Percentiles rank a stretch among this genome's conserved stretches.
Evolutionary conservation across 441 rosid species (phyloP).

Genomic region (Erodium trifolium): DNA sequence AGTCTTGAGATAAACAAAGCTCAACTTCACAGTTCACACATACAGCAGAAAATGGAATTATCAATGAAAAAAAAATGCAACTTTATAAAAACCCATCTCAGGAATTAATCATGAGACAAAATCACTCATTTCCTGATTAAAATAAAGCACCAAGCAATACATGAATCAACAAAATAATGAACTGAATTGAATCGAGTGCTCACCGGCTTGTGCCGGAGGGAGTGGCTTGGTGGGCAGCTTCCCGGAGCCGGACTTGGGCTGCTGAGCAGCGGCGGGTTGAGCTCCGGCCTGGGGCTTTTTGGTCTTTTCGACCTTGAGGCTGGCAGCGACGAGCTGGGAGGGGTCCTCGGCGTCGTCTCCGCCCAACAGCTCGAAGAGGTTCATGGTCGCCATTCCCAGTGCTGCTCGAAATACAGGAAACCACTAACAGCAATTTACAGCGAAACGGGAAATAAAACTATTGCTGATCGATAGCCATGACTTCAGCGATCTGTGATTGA

Average conservation of each 20-base stretch:
- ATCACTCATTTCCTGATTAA: too few species aligned
- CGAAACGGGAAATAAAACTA: conserved; percentile 21
- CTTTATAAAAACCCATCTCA: neutral
- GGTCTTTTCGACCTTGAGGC: conserved; percentile 49
- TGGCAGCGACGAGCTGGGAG: conserved; percentile 41
- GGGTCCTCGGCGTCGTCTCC: conserved; percentile 74
- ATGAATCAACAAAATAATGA: too few species aligned
- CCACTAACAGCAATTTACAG: conserved; percentile 1
- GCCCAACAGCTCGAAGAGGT: conserved; percentile 76
- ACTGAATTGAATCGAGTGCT: conserved; percentile 3
- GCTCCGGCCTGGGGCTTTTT: conserved; percentile 33
- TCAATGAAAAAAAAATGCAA: too few species aligned
- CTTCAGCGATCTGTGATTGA: conserved; percentile 17
- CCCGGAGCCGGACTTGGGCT: neutral
- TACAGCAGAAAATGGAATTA: too few species aligned
- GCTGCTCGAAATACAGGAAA: conserved; percentile 5
- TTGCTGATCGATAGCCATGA: conserved; percentile 28
- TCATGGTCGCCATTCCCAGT: conserved; percentile 55
- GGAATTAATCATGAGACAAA: neutral
- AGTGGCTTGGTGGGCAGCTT: conserved; percentile 50
- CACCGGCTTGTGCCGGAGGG: conserved; percentile 78
- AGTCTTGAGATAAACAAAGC: too few species aligned
- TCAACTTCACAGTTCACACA: too few species aligned
- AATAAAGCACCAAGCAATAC: too few species aligned
- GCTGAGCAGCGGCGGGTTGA: conserved; percentile 24